Base-by-base conservation (phyloP, 371 early-diverging fungal genomes). In the Actinomucor elegans region DNA sequence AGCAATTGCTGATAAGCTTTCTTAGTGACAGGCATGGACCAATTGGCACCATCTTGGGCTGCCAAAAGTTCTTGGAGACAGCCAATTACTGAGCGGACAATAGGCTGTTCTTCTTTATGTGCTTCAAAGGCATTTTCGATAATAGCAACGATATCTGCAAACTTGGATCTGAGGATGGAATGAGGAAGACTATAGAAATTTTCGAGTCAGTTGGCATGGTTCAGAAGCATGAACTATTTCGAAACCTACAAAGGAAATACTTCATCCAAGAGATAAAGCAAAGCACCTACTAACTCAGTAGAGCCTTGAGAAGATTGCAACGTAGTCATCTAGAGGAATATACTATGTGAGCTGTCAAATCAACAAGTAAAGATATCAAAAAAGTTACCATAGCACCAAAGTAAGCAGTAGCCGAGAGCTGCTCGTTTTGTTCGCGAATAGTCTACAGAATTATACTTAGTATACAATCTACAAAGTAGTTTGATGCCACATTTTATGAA, bases 381-480 rank as follows among this genome's bases (percentile, higher is more conserved):
- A 67, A n/a, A 50, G 14, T 75, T 78, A 93, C 86, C 70, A 96
- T 75, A 15, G 91, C 89, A 27, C 89, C 93, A 79, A 94, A 96
- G 69, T 96, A 96, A 20, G 94, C 88, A 20, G 90, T 78, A 4
- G 97, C 88, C 15, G 73, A 77, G 23, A 82, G 69, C 24, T 71
- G 53, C 23, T 81, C 86, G 47, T 77, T 70, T 61, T 92, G 88
- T 62, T 93, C 93, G 32, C 66, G 67, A 50, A 96, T 84, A 21
- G 93, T 91, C 75, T 84, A 73, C 15, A 34, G 10, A 57, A 33
- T 44, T 29, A 23, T 31, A 23, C 17, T 42, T 14, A 1, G 2
- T 23, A 15, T 29, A n/a, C n/a, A n/a, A n/a, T n/a, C n/a, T n/a
- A n/a, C n/a, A n/a, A n/a, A n/a, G n/a, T n/a, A n/a, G n/a, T n/a